phyloP scores from a whole-genome alignment of 73 alveolate genomes.

The Paraurostyla sp. region DNA sequence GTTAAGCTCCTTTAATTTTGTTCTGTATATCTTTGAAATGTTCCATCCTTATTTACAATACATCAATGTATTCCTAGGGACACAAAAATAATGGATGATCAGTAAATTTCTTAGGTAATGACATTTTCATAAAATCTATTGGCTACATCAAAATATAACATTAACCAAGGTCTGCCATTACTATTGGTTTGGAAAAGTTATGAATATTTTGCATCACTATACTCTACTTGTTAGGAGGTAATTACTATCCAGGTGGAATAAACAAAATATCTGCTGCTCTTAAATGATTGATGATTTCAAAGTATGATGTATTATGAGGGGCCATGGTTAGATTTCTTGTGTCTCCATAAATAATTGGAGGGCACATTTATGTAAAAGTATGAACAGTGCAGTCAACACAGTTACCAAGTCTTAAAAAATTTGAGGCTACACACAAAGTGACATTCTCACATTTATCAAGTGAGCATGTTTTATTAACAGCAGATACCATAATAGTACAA shows the following conservation, averaged over 20 bases:
- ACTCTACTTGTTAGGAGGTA: background rate
- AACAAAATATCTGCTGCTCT: slow-evolving; percentile 79
- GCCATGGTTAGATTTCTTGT: slow-evolving; percentile 90
- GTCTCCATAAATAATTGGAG: slow-evolving; percentile 94
- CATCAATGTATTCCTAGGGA: slow-evolving; percentile 88
- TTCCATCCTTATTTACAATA: slow-evolving; percentile 80
- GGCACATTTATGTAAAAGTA: slow-evolving; percentile 78
- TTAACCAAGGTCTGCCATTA: slow-evolving; percentile 50
- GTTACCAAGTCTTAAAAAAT: slow-evolving; percentile 88
- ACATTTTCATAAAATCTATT: slow-evolving; percentile 71
- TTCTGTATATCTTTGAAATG: slow-evolving; percentile 83
- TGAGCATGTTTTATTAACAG: slow-evolving; percentile 80
- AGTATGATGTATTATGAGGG: slow-evolving; percentile 91
- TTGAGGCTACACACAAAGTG: slow-evolving; percentile 80
- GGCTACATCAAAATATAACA: slow-evolving; percentile 66
- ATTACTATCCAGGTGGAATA: background rate
- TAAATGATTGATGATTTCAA: slow-evolving; percentile 78
- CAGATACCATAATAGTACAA: slow-evolving; percentile 90
- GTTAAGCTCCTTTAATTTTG: slow-evolving; percentile 83
- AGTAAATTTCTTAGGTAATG: slow-evolving; percentile 72
- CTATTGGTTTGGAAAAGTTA: slow-evolving; percentile 83
- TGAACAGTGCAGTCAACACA: slow-evolving; percentile 90
- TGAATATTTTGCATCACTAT: slow-evolving; percentile 47
- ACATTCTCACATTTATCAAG: slow-evolving; percentile 94
- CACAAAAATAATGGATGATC: slow-evolving; percentile 75